Conservation (phyloP, 1,284 basidiomycete genomes). For the Calocybe gambosa region DNA sequence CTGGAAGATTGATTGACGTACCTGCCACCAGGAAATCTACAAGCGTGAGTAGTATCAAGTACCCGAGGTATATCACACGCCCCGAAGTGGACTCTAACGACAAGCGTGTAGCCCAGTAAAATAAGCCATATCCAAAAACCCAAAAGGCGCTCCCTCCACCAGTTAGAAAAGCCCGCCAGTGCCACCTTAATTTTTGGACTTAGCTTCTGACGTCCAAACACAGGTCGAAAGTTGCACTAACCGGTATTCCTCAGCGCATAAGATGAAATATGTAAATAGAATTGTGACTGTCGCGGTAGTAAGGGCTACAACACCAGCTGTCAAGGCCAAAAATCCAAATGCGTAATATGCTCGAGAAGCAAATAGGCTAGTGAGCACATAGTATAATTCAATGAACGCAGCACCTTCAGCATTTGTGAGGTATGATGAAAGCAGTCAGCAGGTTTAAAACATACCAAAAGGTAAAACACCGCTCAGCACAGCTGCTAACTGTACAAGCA, state of each 20-base stretch:
- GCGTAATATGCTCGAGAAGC: constrained; percentile 94
- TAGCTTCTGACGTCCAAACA: not conserved
- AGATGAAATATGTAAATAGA: constrained; percentile 86
- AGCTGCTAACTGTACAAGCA: constrained; percentile 51
- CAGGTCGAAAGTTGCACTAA: not conserved
- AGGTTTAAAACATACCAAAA: constrained; percentile 53
- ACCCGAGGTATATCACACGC: constrained; percentile 86
- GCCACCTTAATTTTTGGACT: constrained; percentile 59
- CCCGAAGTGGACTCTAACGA: constrained; percentile 82
- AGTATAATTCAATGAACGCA: constrained; percentile 94
- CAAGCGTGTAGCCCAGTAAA: constrained; percentile 86
- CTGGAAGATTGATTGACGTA: constrained; percentile 20
- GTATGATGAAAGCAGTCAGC: not conserved
- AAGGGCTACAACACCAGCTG: constrained; percentile 77
- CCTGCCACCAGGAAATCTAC: constrained; percentile 89
- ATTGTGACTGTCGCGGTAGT: constrained; percentile 90
- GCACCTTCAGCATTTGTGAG: constrained; percentile 48
- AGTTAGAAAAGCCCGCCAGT: constrained; percentile 93
- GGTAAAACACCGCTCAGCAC: constrained; percentile 89
- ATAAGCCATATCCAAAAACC: constrained; percentile 79
- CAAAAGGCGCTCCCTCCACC: constrained; percentile 94
- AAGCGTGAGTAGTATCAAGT: constrained; percentile 78
- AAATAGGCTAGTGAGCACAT: constrained; percentile 89
- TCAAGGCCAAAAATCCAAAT: constrained; percentile 92
- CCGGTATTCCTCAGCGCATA: constrained; percentile 96